These are phyloP conservation scores for Fusarium cicatricum DNA, from an alignment of 2,329 filamentous ascomycete species.

Conservation along the genomic window DNA sequence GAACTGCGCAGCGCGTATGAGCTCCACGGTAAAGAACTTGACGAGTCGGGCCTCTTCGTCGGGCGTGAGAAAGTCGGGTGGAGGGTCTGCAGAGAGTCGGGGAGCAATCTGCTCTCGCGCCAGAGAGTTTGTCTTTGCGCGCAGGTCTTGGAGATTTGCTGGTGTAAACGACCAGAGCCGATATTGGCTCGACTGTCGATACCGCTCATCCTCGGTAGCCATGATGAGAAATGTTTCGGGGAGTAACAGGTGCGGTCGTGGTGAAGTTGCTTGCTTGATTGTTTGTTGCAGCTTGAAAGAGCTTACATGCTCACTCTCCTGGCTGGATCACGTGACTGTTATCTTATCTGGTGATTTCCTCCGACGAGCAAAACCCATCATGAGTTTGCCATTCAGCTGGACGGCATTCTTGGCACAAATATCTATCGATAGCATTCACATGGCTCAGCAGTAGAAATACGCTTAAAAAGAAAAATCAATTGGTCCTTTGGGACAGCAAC, in stretches of 20 bases:
- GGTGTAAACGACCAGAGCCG: slow-evolving; percentile 92
- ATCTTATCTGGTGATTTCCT: too few species aligned
- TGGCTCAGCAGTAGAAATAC: background rate
- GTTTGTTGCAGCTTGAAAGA: background rate
- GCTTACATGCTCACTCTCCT: background rate
- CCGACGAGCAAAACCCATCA: too few species aligned
- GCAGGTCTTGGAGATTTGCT: slow-evolving; percentile 73
- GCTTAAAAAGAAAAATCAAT: slow-evolving; percentile 26
- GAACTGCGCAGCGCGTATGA: slow-evolving; percentile 64
- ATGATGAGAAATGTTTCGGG: slow-evolving; percentile 54
- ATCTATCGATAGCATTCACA: background rate
- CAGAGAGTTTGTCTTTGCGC: slow-evolving; percentile 79
- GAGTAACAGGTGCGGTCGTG: background rate
- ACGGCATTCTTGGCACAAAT: too few species aligned
- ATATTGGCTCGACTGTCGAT: slow-evolving; percentile 89
- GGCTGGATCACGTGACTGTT: too few species aligned
- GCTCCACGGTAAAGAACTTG: slow-evolving; percentile 74
- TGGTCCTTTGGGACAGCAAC: slow-evolving; percentile 21
- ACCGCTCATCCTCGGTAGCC: slow-evolving; percentile 87
- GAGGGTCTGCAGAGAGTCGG: slow-evolving; percentile 61
- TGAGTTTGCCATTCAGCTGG: slow-evolving; percentile 2
- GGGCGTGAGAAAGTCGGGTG: slow-evolving; percentile 81
- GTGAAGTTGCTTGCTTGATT: background rate
- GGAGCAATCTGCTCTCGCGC: slow-evolving; percentile 70
- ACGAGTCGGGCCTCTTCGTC: slow-evolving; percentile 86